Percentiles rank a stretch among this genome's conserved stretches.
Conservation (phyloP, 495 filamentous ascomycete genomes). For the Penicillium verhagenii region DNA sequence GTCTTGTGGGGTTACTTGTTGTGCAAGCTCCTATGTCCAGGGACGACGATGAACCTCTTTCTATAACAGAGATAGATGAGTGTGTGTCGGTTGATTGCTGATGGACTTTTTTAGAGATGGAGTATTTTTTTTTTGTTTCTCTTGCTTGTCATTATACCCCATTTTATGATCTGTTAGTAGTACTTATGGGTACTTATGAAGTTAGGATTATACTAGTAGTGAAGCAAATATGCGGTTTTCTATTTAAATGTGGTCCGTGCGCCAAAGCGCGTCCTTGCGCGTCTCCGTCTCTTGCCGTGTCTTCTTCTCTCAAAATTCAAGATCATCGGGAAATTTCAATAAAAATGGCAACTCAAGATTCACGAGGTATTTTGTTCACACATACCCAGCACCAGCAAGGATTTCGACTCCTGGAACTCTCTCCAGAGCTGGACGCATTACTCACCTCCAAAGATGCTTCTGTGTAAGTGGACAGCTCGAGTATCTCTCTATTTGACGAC, state of each 20-base stretch:
- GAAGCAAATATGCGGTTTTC: too few species aligned
- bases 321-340: slow-evolving; percentile 1
- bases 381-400: slow-evolving; percentile 58
- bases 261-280: slow-evolving; percentile 12
- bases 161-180: neutral
- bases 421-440: slow-evolving; percentile 66
- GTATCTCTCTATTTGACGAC: neutral
- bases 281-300: slow-evolving; percentile 11
- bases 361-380: slow-evolving; percentile 61
- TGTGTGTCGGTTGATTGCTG: neutral
- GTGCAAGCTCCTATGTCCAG: neutral
- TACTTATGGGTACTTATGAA: too few species aligned
- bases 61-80: neutral
- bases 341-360: slow-evolving; percentile 59
- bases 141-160: neutral
- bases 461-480: slow-evolving; percentile 43
- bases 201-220: too few species aligned
- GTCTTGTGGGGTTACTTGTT: neutral
- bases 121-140: neutral
- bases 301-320: neutral
- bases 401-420: slow-evolving; percentile 79
- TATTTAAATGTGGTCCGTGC: slow-evolving; percentile 28
- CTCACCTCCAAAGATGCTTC: slow-evolving; percentile 61
- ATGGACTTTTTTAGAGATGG: neutral
- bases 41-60: neutral